phyloP scores from a whole-genome alignment of 176 grass and related monocot species.

The Musa troglodytarum region DNA sequence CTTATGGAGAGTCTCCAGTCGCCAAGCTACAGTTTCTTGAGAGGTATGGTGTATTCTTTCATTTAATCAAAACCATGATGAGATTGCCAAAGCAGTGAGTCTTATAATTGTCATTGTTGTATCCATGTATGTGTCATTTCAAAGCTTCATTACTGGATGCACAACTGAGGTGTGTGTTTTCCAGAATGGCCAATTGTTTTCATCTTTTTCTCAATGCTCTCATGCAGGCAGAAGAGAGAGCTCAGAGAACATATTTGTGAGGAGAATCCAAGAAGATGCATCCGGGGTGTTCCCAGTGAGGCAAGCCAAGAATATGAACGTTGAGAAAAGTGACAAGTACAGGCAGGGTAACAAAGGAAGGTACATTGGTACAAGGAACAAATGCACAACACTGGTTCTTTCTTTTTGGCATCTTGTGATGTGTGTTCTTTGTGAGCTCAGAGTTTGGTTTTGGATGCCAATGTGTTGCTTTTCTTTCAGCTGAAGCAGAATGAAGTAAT shows the following conservation, averaged over 20 bases:
- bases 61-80: neutral
- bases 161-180: neutral
- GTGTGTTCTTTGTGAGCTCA: neutral
- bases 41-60: neutral
- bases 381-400: neutral
- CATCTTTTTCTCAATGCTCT: no score
- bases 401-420: neutral
- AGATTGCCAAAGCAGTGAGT: neutral
- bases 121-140: neutral
- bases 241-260: constrained; percentile 1
- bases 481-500: neutral
- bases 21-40: neutral
- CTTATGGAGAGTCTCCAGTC: neutral
- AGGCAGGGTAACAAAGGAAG: neutral
- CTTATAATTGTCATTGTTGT: neutral
- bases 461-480: neutral
- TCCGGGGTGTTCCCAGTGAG: neutral
- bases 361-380: neutral
- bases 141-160: neutral
- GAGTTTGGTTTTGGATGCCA: neutral
- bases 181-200: no score
- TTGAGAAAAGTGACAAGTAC: neutral
- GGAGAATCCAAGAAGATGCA: constrained; percentile 8
- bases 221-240: no score
- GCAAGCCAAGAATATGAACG: neutral